Conservation (phyloP, 2,329 filamentous ascomycete genomes). For the Rhynchosporium graminicola region DNA sequence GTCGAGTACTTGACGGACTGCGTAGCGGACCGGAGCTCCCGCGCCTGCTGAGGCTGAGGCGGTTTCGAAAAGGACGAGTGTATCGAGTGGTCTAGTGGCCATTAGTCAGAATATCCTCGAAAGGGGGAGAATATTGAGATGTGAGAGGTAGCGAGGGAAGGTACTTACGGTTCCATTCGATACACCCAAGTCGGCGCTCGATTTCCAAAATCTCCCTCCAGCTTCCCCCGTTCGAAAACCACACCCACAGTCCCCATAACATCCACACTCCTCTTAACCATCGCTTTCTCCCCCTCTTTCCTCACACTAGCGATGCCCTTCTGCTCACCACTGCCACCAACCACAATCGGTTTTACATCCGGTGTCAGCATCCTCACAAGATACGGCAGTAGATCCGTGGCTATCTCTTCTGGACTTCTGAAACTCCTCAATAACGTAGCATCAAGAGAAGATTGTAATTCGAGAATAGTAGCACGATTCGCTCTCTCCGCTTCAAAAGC, state of each 20-base stretch:
- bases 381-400: slow-evolving; percentile 82
- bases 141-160: background rate
- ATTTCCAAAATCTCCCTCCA: slow-evolving; percentile 67
- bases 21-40: slow-evolving; percentile 74
- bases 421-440: slow-evolving; percentile 75
- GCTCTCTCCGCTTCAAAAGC: slow-evolving; percentile 80
- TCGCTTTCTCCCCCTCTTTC: slow-evolving; percentile 78
- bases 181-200: slow-evolving; percentile 74
- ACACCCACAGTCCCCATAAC: slow-evolving; percentile 84
- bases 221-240: slow-evolving; percentile 74
- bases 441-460: slow-evolving; percentile 72
- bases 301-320: slow-evolving; percentile 79
- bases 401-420: slow-evolving; percentile 74
- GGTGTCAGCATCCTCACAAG: slow-evolving; percentile 82
- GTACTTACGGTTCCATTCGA: slow-evolving; percentile 86
- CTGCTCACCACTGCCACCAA: slow-evolving; percentile 67
- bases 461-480: slow-evolving; percentile 72
- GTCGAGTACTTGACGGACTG: slow-evolving; percentile 88
- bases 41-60: slow-evolving; percentile 55
- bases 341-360: slow-evolving; percentile 86
- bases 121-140: background rate
- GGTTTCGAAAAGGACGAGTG: slow-evolving; percentile 73
- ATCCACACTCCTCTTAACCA: slow-evolving; percentile 77
- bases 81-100: slow-evolving; percentile 64
- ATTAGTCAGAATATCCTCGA: slow-evolving; percentile 14